Evolutionary conservation across 805 yeast genomes (phyloP).

Genomic region (Saitoella complicata): DNA sequence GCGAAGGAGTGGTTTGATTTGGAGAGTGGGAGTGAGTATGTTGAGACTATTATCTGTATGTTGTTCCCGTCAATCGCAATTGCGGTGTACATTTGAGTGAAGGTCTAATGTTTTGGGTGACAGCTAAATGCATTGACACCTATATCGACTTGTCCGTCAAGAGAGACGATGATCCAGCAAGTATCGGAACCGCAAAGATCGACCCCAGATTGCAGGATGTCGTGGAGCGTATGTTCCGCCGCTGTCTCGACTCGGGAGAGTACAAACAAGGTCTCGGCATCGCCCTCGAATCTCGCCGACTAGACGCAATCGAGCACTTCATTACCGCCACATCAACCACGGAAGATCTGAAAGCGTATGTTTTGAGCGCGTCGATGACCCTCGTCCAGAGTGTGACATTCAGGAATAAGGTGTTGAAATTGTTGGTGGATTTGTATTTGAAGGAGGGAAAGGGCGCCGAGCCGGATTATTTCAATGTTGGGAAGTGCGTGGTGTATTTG

Average conservation of each 20-base stretch:
- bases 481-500: slow-evolving; percentile 76
- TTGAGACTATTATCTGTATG: slow-evolving; percentile 71
- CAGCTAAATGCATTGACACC: slow-evolving; percentile 66
- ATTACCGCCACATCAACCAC: slow-evolving; percentile 26
- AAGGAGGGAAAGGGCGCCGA: slow-evolving; percentile 25
- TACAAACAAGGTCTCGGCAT: slow-evolving; percentile 75
- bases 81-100: neutral
- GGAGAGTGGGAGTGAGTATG: slow-evolving; percentile 63
- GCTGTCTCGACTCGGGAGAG: slow-evolving; percentile 60
- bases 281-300: slow-evolving; percentile 71
- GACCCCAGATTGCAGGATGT: slow-evolving; percentile 50
- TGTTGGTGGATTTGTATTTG: slow-evolving; percentile 42
- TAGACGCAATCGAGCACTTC: slow-evolving; percentile 44
- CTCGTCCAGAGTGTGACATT: slow-evolving; percentile 50
- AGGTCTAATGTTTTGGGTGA: neutral
- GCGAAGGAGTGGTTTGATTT: slow-evolving; percentile 72
- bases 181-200: slow-evolving; percentile 2
- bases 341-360: slow-evolving; percentile 48
- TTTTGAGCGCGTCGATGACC: slow-evolving; percentile 48
- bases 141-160: slow-evolving; percentile 53
- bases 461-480: slow-evolving; percentile 70
- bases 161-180: slow-evolving; percentile 3
- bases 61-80: too few relatives aligned
- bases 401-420: slow-evolving; percentile 34
- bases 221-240: slow-evolving; percentile 73